Evolutionary conservation across 2,329 filamentous ascomycete genomes (phyloP).

Genomic region (Claviceps cyperi): DNA sequence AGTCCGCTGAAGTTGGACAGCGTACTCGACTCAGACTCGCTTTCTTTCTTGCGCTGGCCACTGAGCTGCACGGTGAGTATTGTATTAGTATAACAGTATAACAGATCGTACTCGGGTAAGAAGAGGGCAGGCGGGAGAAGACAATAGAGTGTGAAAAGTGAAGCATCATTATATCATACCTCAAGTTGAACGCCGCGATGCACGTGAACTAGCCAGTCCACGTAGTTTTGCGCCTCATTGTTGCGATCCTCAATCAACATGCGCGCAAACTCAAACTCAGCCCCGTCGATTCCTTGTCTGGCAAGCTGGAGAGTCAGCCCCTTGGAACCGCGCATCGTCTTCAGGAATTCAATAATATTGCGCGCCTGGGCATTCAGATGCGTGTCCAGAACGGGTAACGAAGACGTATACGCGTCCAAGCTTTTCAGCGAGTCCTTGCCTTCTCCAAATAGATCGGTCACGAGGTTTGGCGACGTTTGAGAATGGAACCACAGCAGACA

Average conservation of each 20-base stretch:
- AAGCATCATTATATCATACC: conserved; percentile 29
- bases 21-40: conserved; percentile 33
- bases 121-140: background rate
- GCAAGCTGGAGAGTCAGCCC: conserved; percentile 81
- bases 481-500: conserved; percentile 86
- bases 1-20: conserved; percentile 43
- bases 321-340: conserved; percentile 69
- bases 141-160: background rate
- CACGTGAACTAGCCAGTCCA: conserved; percentile 94
- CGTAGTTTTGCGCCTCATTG: conserved; percentile 94
- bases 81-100: conserved; percentile 4
- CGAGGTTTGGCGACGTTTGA: conserved; percentile 81
- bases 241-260: conserved; percentile 88
- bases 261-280: conserved; percentile 91
- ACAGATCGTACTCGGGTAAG: background rate
- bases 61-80: conserved; percentile 33
- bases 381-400: conserved; percentile 73
- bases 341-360: conserved; percentile 81
- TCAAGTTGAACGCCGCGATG: conserved; percentile 89
- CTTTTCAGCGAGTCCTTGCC: conserved; percentile 53
- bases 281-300: conserved; percentile 81
- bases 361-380: conserved; percentile 89
- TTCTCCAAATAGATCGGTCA: conserved; percentile 79
- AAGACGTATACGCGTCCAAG: conserved; percentile 68
- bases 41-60: conserved; percentile 58